phyloP scores from a whole-genome alignment of 1,139 yeast genomes.

The Hansenula anomala region DNA sequence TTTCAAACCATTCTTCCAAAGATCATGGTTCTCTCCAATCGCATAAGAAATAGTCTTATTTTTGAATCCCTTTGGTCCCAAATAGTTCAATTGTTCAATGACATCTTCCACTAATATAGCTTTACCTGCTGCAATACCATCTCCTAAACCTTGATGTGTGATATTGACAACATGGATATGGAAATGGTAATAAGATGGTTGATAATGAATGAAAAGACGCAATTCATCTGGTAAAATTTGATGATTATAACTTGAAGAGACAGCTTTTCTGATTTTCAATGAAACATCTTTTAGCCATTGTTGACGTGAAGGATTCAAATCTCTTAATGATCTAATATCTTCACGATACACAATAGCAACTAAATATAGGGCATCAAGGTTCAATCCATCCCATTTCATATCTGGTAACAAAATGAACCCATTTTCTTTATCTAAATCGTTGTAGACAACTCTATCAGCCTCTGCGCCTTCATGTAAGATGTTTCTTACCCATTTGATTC shows the following conservation, averaged over 20 bases:
- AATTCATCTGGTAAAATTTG: constrained; percentile 46
- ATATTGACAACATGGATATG: constrained; percentile 88
- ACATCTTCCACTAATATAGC: constrained; percentile 80
- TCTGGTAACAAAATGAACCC: constrained; percentile 70
- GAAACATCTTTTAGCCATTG: constrained; percentile 48
- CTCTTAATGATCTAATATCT: constrained; percentile 75
- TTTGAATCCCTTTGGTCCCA: constrained; percentile 48
- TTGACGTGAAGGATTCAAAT: constrained; percentile 55
- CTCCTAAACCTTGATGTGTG: constrained; percentile 67
- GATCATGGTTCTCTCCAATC: constrained; percentile 72
- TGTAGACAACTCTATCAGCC: constrained; percentile 66
- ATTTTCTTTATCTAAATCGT: constrained; percentile 47
- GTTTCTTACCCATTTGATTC: constrained; percentile 88
- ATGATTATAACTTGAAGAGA: constrained; percentile 38
- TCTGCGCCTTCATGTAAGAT: constrained; percentile 82
- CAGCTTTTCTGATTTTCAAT: constrained; percentile 39
- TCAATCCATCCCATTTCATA: constrained; percentile 90
- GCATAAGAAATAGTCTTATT: constrained; percentile 49
- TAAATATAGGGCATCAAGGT: constrained; percentile 65
- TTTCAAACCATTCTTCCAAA: constrained; percentile 48
- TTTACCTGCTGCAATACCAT: constrained; percentile 70
- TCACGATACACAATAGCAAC: constrained; percentile 71
- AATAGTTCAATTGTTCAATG: constrained; percentile 58
- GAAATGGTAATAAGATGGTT: constrained; percentile 94
- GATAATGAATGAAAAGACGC: constrained; percentile 81